These are phyloP conservation scores for Termitomyces sp. DNA, from an alignment of 768 basidiomycete genomes.

Conservation along the genomic window DNA sequence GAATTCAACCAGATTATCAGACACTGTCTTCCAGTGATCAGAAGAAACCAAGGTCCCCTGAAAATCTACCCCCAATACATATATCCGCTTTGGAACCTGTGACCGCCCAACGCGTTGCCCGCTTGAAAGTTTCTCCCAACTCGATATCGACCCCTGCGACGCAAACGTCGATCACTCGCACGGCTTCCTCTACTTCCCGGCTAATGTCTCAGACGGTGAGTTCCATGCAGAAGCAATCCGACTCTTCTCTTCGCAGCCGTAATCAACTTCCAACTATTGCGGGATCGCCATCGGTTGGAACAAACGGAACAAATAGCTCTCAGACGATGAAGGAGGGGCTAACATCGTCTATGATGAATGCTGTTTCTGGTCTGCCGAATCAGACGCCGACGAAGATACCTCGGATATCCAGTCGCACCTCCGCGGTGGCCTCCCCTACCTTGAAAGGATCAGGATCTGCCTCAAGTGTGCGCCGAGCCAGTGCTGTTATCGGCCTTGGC, in stretches of 20 bases:
- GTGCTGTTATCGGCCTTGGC: constrained; percentile 56
- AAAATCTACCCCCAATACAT: constrained; percentile 85
- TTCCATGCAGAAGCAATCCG: constrained; percentile 84
- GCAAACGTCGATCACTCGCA: constrained; percentile 23
- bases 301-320: constrained; percentile 40
- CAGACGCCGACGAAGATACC: constrained; percentile 93
- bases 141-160: constrained; percentile 38
- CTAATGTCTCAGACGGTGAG: constrained; percentile 79
- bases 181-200: constrained; percentile 45
- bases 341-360: constrained; percentile 48
- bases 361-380: constrained; percentile 50
- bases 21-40: constrained; percentile 81
- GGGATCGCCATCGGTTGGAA: constrained; percentile 86
- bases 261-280: constrained; percentile 86
- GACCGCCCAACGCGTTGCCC: constrained; percentile 83
- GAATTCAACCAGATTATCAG: constrained; percentile 31
- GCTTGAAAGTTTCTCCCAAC: constrained; percentile 55
- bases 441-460: constrained; percentile 47
- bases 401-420: constrained; percentile 82
- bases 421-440: constrained; percentile 69
- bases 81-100: constrained; percentile 76
- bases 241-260: constrained; percentile 70
- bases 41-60: constrained; percentile 63
- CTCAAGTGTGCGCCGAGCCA: constrained; percentile 57
- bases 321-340: constrained; percentile 45